Conservation (phyloP, 768 basidiomycete species). For the Tylopilus rubrobrunneus region DNA sequence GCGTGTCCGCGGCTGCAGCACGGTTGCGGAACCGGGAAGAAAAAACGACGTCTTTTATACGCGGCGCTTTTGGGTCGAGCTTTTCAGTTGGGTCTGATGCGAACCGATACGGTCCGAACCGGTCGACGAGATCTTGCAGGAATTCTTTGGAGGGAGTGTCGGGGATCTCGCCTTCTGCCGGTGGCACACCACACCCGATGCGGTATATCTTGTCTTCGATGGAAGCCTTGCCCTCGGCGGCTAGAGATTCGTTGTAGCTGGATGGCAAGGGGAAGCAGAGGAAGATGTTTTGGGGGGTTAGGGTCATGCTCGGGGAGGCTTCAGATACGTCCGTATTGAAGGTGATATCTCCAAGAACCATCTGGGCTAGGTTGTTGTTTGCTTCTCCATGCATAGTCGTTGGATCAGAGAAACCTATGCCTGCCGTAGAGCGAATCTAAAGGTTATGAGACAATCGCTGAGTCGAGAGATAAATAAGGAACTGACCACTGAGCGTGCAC, state of each 20-base stretch:
- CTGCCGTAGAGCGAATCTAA: slow-evolving; percentile 40
- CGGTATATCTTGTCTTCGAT: slow-evolving; percentile 32
- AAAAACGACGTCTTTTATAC: slow-evolving; percentile 39
- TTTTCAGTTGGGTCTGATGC: slow-evolving; percentile 33
- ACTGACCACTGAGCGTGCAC: slow-evolving; percentile 22
- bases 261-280: slow-evolving; percentile 35
- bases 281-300: slow-evolving; percentile 28
- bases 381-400: slow-evolving; percentile 20
- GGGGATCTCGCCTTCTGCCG: slow-evolving; percentile 32
- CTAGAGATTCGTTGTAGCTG: slow-evolving; percentile 19
- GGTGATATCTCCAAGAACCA: slow-evolving; percentile 45
- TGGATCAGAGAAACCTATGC: slow-evolving; percentile 35
- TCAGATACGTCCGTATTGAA: slow-evolving; percentile 20
- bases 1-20: slow-evolving; percentile 39
- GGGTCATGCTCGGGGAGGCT: slow-evolving; percentile 1
- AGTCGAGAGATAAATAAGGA: neutral
- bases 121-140: slow-evolving; percentile 40
- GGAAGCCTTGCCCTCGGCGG: slow-evolving; percentile 1
- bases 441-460: neutral
- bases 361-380: slow-evolving; percentile 31
- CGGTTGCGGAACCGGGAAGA: slow-evolving; percentile 42
- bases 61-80: slow-evolving; percentile 20
- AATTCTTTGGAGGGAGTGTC: slow-evolving; percentile 37
- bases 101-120: slow-evolving; percentile 34
- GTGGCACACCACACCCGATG: slow-evolving; percentile 38